Percentiles rank a stretch among this genome's conserved stretches.
phyloP scores from a whole-genome alignment of 169 alveolate genomes.

The Plasmodium cynomolgi region DNA sequence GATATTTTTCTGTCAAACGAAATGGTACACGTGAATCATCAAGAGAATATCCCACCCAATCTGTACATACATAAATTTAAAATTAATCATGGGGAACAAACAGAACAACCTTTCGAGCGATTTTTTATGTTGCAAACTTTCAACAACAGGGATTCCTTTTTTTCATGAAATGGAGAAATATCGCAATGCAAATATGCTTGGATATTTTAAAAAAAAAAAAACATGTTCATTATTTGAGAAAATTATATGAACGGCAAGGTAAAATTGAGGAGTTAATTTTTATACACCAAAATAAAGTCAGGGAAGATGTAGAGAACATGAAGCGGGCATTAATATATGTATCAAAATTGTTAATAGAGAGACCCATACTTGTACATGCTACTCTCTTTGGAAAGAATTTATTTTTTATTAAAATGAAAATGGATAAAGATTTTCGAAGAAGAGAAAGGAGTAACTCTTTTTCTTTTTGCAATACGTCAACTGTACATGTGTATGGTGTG shows the following conservation, averaged over 20 bases:
- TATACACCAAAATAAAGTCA: slow-evolving; percentile 56
- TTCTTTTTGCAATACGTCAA: slow-evolving; percentile 2
- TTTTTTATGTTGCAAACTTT: not conserved
- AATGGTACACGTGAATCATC: not conserved
- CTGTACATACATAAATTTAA: slow-evolving; percentile 36
- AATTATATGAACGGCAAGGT: slow-evolving; percentile 79
- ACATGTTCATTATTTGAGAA: slow-evolving; percentile 78
- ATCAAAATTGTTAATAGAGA: slow-evolving; percentile 73
- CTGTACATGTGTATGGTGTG: slow-evolving; percentile 26
- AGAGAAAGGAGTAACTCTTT: not conserved
- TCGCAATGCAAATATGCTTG: slow-evolving; percentile 69
- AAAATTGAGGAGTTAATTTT: slow-evolving; percentile 77
- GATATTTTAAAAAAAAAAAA: slow-evolving; percentile 76
- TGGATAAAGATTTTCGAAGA: slow-evolving; percentile 26
- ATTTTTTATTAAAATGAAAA: slow-evolving; percentile 16
- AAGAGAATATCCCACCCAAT: slow-evolving; percentile 42
- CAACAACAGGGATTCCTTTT: slow-evolving; percentile 52
- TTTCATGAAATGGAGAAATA: slow-evolving; percentile 71
- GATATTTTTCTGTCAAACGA: slow-evolving; percentile 52
- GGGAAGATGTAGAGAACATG: slow-evolving; percentile 63
- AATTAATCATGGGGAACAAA: not conserved
- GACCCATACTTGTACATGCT: slow-evolving; percentile 77
- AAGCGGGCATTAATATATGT: slow-evolving; percentile 74
- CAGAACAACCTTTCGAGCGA: not conserved
- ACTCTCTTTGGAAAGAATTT: slow-evolving; percentile 59